Evolutionary conservation across 768 basidiomycete genomes (phyloP).

Genomic region (Daedalea quercina): DNA sequence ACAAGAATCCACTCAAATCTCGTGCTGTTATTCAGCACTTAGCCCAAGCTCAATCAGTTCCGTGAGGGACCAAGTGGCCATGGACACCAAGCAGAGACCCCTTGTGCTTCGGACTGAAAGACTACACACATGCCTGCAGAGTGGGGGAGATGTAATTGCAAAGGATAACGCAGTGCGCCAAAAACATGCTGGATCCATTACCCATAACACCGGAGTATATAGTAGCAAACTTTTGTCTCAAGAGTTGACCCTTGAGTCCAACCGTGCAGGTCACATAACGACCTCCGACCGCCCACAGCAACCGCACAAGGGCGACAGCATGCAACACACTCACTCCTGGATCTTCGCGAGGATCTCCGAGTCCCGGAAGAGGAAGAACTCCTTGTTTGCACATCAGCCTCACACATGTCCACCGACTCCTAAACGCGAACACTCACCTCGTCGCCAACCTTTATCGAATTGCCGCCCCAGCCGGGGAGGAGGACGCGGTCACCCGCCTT

Average conservation of each 20-base stretch:
- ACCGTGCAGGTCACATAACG: too few species aligned
- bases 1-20: not conserved
- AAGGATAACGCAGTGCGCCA: constrained; percentile 1
- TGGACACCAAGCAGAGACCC: too few species aligned
- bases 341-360: constrained; percentile 95
- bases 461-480: constrained; percentile 95
- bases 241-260: too few species aligned
- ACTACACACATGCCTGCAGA: too few species aligned
- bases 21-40: not conserved
- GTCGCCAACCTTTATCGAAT: constrained; percentile 92
- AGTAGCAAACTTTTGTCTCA: constrained; percentile 16
- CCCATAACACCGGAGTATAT: constrained; percentile 8
- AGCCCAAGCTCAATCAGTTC: too few species aligned
- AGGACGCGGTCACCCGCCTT: constrained; percentile 89
- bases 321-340: constrained; percentile 51
- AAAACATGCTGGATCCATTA: constrained; percentile 9
- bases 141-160: constrained; percentile 4
- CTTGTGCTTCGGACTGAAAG: too few species aligned
- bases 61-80: too few species aligned
- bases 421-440: constrained; percentile 65
- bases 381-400: constrained; percentile 37
- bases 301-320: not conserved
- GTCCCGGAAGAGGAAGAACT: constrained; percentile 94
- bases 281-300: not conserved
- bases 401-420: not conserved